Base-by-base conservation (phyloP, 1,284 basidiomycete genomes). In the Malassezia caprae region DNA sequence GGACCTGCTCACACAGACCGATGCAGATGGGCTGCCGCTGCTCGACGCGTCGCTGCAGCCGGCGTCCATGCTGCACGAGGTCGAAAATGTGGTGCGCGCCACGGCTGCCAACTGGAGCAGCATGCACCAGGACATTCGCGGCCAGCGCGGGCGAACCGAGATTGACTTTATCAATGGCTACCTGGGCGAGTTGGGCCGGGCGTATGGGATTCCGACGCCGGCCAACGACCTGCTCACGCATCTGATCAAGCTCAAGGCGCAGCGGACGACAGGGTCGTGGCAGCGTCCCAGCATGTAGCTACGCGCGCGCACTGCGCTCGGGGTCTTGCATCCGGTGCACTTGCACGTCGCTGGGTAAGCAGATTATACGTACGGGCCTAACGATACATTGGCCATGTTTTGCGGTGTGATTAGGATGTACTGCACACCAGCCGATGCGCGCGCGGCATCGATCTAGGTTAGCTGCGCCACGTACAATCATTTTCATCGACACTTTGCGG, bases 401-500 rank as follows among this genome's bases (percentile, higher is more conserved):
- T 71, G 69, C 8, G 71, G 71, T 35, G 65, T 69, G 51, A 68
- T 69, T 44, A 69, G 52, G n/a, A 68, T 58, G 51, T 67, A 68
- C 57, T 68, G 66, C 30, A 50, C 55, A 26, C 47, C 55, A 2
- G 15, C 27, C 5, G 55, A 57, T 3, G 55, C 49, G 27, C 42
- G 50, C 19, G 55, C 55, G 5, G 55, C 55, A 24, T 57, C 55
- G 26, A 57, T 48, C 53, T 56, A 42, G 39, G 27, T 19, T 49
- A 17, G 24, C 5, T 1, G 40, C 30, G 23, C 8, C 8, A 50
- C 53, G 35, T 41, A 68, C 57, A 37, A 96, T 87, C 84, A 91
- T 88, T 75, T 82, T 85, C 82, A 90, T 89, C 58, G 87, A 86
- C 62, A 93, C 85, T 55, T 83, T 83, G 31, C 93, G 83, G 73